Percentiles rank a stretch among this genome's conserved stretches.
phyloP scores from a whole-genome alignment of 2,329 filamentous ascomycete genomes.

The Talaromyces sp. region DNA sequence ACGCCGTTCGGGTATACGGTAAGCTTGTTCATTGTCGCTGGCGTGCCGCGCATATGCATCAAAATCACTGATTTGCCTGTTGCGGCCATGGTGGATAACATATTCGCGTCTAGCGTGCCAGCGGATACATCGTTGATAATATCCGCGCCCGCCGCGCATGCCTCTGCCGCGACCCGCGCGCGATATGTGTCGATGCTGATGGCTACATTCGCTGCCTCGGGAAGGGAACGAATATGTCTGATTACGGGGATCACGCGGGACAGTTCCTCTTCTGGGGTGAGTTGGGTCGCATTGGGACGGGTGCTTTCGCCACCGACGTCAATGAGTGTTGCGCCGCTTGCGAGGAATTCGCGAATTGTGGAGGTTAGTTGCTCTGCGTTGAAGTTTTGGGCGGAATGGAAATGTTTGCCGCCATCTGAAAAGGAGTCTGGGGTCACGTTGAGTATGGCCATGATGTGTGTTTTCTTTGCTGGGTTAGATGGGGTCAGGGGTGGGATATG shows the following conservation, averaged over 20 bases:
- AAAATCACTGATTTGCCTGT: slow-evolving; percentile 76
- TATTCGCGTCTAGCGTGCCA: slow-evolving; percentile 71
- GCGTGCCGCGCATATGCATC: slow-evolving; percentile 92
- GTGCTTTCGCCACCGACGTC: slow-evolving; percentile 94
- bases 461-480: slow-evolving; percentile 55
- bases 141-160: slow-evolving; percentile 75
- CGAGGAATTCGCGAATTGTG: slow-evolving; percentile 62
- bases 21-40: slow-evolving; percentile 71
- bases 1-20: slow-evolving; percentile 68
- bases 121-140: slow-evolving; percentile 94
- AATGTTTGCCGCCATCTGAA: slow-evolving; percentile 76
- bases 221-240: slow-evolving; percentile 64
- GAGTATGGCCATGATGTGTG: slow-evolving; percentile 86
- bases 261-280: slow-evolving; percentile 71
- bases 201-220: slow-evolving; percentile 60
- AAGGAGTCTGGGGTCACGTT: slow-evolving; percentile 97
- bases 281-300: slow-evolving; percentile 67
- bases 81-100: slow-evolving; percentile 76
- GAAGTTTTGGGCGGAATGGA: slow-evolving; percentile 42
- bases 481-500: slow-evolving; percentile 56
- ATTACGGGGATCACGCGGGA: slow-evolving; percentile 77
- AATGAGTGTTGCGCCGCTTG: slow-evolving; percentile 73
- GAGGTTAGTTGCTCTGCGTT: slow-evolving; percentile 46
- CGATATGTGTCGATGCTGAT: slow-evolving; percentile 94
- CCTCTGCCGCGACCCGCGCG: slow-evolving; percentile 72